Conservation (phyloP, 2,329 filamentous ascomycete genomes). For the Fusarium fracticaudum region DNA sequence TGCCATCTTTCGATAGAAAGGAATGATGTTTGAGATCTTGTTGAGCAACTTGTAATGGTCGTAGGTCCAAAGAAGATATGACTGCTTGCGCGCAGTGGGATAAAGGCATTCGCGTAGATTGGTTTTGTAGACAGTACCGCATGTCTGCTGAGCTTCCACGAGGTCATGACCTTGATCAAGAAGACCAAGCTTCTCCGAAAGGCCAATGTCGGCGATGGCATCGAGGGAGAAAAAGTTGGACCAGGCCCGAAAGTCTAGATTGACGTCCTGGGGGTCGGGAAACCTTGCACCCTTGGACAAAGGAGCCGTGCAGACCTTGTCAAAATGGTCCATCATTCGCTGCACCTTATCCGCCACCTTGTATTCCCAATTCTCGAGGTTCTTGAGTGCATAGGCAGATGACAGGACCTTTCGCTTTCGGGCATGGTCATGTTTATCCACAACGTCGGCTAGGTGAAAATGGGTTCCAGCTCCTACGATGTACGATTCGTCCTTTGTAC, state of each 20-base stretch:
- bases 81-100: conserved; percentile 59
- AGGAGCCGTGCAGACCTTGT: conserved; percentile 53
- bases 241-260: conserved; percentile 59
- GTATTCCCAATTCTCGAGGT: conserved; percentile 63
- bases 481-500: conserved; percentile 60
- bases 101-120: conserved; percentile 61
- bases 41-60: conserved; percentile 59
- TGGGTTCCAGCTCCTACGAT: conserved; percentile 56
- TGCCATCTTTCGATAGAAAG: conserved; percentile 45
- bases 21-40: conserved; percentile 59
- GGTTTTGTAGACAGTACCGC: conserved; percentile 57
- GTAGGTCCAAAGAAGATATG: conserved; percentile 61
- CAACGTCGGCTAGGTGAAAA: conserved; percentile 61
- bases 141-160: conserved; percentile 53
- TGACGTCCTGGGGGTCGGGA: conserved; percentile 52
- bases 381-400: conserved; percentile 62
- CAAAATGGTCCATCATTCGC: conserved; percentile 56
- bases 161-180: conserved; percentile 59
- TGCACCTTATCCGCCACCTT: conserved; percentile 63
- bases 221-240: conserved; percentile 66
- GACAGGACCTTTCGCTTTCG: conserved; percentile 61
- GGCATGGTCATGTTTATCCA: conserved; percentile 62
- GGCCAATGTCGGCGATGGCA: conserved; percentile 65
- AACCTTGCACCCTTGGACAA: conserved; percentile 39
- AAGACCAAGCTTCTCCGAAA: conserved; percentile 60